Evolutionary conservation across 805 yeast genomes (phyloP).

Genomic region (Wickerhamomyces pijperi): DNA sequence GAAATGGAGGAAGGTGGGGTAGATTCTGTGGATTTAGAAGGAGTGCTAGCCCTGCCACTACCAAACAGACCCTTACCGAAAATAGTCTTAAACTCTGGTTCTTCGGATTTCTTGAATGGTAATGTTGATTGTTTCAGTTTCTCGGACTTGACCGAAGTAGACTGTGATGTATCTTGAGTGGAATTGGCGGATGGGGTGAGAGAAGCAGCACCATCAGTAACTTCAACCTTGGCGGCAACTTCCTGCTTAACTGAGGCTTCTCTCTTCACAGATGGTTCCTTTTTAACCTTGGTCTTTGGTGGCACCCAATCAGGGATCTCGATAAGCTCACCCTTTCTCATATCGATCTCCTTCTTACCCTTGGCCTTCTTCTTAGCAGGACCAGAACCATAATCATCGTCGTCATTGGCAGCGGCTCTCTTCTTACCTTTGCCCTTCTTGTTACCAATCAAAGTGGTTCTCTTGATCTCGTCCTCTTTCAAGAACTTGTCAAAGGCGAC

Average conservation of each 20-base stretch:
- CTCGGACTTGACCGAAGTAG: conserved; percentile 4
- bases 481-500: conserved; percentile 58
- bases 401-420: conserved; percentile 17
- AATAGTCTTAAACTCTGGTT: conserved; percentile 22
- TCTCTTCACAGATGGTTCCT: conserved; percentile 8
- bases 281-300: conserved; percentile 13
- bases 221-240: conserved; percentile 3
- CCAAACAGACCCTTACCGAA: conserved; percentile 26
- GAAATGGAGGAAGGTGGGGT: background rate
- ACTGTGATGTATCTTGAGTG: conserved; percentile 8
- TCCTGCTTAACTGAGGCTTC: conserved; percentile 11
- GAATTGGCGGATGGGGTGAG: conserved; percentile 11
- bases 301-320: conserved; percentile 17
- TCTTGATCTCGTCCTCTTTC: conserved; percentile 48
- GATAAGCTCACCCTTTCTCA: conserved; percentile 14
- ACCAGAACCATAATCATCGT: conserved; percentile 12
- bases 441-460: conserved; percentile 37
- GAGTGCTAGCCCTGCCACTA: conserved; percentile 5
- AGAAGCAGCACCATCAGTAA: background rate
- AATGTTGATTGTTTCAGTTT: conserved; percentile 1
- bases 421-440: conserved; percentile 31
- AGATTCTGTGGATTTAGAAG: conserved; percentile 3
- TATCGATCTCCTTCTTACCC: conserved; percentile 7
- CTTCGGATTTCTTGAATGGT: conserved; percentile 9
- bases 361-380: conserved; percentile 11